Evolutionary conservation across 805 yeast genomes (phyloP).

Genomic region (Zygosaccharomyces kombuchaensis): DNA sequence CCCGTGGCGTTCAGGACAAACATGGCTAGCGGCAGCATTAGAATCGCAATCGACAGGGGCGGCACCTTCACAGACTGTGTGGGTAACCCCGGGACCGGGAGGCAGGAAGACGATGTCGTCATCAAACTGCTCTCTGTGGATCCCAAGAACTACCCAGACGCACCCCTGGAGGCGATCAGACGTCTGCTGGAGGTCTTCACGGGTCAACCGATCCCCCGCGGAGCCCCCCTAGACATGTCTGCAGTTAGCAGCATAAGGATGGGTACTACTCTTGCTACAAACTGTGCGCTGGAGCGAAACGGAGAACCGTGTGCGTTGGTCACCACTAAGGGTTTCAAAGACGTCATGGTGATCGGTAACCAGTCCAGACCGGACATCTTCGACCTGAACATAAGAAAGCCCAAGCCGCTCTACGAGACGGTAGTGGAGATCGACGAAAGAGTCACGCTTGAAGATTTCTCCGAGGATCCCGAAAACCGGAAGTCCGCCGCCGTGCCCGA

Average conservation of each 20-base stretch:
- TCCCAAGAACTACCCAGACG: constrained; percentile 82
- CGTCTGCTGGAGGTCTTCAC: constrained; percentile 62
- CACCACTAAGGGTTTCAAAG: constrained; percentile 86
- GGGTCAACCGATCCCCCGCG: constrained; percentile 52
- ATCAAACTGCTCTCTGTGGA: constrained; percentile 84
- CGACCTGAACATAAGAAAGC: constrained; percentile 69
- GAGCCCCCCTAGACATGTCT: constrained; percentile 55
- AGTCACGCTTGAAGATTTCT: constrained; percentile 75
- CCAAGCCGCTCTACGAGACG: constrained; percentile 63
- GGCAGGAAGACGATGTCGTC: constrained; percentile 53
- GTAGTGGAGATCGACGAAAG: constrained; percentile 89
- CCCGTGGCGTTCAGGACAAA: too few relatives aligned
- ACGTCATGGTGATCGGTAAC: constrained; percentile 77
- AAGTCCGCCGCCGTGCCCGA: constrained; percentile 14
- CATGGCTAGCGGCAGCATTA: constrained; percentile 15
- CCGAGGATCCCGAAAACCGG: constrained; percentile 58
- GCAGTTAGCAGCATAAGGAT: constrained; percentile 66
- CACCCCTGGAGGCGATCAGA: constrained; percentile 89
- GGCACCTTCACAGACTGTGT: constrained; percentile 88
- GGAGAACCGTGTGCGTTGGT: constrained; percentile 85
- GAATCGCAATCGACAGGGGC: constrained; percentile 59
- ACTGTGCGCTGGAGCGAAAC: constrained; percentile 86
- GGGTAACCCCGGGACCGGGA: constrained; percentile 45
- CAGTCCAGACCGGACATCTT: constrained; percentile 90
- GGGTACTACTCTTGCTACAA: constrained; percentile 97